These are phyloP conservation scores for Quercus parvula DNA, from an alignment of 306 rosid genomes.

Conservation along the genomic window DNA sequence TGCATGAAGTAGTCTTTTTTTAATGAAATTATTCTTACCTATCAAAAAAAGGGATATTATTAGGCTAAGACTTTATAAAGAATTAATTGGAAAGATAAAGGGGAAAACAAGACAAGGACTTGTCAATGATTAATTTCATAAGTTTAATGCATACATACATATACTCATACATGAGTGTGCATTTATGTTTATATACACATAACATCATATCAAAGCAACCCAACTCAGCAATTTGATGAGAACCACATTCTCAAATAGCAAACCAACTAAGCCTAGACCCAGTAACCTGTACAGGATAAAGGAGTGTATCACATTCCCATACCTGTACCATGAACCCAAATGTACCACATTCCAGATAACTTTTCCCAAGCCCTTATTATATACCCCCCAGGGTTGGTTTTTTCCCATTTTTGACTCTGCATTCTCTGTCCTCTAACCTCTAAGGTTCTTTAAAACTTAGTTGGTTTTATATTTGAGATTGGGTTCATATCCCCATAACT, in stretches of 20 bases:
- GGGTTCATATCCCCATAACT: too few species aligned
- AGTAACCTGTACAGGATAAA: neutral
- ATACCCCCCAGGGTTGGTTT: neutral
- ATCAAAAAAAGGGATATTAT: neutral
- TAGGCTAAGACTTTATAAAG: neutral
- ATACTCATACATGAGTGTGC: neutral
- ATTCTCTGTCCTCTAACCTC: neutral
- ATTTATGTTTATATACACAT: neutral
- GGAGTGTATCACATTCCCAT: neutral
- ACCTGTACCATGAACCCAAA: neutral
- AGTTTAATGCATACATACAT: neutral
- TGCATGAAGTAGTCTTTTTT: too few species aligned
- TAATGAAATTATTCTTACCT: too few species aligned
- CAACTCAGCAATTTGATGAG: neutral
- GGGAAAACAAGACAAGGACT: neutral
- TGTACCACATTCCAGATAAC: neutral
- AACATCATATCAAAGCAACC: neutral
- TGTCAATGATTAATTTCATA: neutral
- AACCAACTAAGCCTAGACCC: neutral
- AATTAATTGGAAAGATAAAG: neutral
- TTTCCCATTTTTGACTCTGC: neutral
- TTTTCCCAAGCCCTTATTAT: neutral
- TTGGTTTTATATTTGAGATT: neutral
- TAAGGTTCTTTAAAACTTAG: neutral
- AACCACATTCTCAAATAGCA: neutral